A percentile compares a stretch with the other conserved stretches of the same genome.
phyloP scores from a whole-genome alignment of 2,329 filamentous ascomycete genomes.

The Neurospora crassa region DNA sequence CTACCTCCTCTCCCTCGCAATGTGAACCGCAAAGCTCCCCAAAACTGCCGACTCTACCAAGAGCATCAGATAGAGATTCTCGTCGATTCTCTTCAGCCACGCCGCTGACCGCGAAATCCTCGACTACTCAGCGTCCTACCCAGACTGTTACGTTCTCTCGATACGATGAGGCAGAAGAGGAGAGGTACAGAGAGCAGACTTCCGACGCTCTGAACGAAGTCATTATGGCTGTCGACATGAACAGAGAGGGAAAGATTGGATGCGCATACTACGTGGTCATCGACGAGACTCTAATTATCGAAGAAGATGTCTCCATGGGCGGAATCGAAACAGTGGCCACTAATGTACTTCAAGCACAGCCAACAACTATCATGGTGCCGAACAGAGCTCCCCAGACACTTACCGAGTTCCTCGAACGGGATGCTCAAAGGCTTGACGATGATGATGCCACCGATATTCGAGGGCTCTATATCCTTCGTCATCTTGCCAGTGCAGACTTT shows the following conservation, averaged over 20 bases:
- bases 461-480: constrained; percentile 44
- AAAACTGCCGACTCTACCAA: neutral
- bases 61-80: neutral
- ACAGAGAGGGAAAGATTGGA: constrained; percentile 60
- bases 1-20: neutral
- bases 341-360: constrained; percentile 42
- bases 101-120: neutral
- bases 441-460: constrained; percentile 7
- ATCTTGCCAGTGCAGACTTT: constrained; percentile 65
- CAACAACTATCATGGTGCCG: constrained; percentile 45
- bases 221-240: constrained; percentile 72
- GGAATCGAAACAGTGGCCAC: constrained; percentile 61
- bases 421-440: constrained; percentile 23
- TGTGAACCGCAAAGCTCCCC: neutral
- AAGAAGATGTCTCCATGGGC: constrained; percentile 65
- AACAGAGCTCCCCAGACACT: constrained; percentile 35
- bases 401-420: constrained; percentile 24
- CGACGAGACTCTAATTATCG: constrained; percentile 61
- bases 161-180: neutral
- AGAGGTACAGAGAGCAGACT: constrained; percentile 6
- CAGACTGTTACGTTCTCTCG: neutral
- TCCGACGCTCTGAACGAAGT: constrained; percentile 47
- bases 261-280: constrained; percentile 73
- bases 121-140: neutral
- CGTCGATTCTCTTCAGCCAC: neutral